Conservation (phyloP, 768 basidiomycete genomes). For the Leccinum incarnatum region DNA sequence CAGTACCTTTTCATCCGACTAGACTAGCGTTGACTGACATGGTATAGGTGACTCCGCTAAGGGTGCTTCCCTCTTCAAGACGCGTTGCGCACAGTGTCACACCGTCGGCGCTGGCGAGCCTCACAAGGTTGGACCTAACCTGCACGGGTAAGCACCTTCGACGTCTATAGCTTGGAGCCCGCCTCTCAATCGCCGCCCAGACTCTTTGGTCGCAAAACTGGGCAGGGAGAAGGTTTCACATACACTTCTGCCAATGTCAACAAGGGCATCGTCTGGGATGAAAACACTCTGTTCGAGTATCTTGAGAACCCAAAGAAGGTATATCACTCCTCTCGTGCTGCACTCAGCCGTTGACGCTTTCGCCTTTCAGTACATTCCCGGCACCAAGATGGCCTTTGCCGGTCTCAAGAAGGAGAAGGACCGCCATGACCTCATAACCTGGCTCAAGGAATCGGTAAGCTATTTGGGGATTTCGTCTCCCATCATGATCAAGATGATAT, state of each 20-base stretch:
- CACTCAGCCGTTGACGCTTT: not conserved
- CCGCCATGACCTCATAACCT: conserved; percentile 89
- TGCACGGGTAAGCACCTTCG: conserved; percentile 69
- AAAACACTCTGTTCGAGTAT: conserved; percentile 91
- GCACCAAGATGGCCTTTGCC: conserved; percentile 98
- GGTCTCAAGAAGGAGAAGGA: conserved; percentile 99
- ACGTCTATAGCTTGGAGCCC: not conserved
- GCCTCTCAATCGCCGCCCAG: conserved; percentile 35
- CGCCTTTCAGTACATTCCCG: conserved; percentile 77
- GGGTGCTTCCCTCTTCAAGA: conserved; percentile 96
- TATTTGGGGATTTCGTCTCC: not conserved
- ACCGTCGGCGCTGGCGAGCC: conserved; percentile 74
- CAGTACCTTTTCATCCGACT: not conserved
- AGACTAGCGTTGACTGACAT: conserved; percentile 2
- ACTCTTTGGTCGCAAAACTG: conserved; percentile 82
- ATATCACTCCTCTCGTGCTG: conserved; percentile 9
- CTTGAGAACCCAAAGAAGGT: conserved; percentile 98
- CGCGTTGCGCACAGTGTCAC: conserved; percentile 93
- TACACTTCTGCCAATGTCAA: conserved; percentile 95
- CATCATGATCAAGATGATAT: not conserved
- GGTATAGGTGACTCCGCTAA: conserved; percentile 75
- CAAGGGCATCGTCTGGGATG: conserved; percentile 87
- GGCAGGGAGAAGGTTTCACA: conserved; percentile 80
- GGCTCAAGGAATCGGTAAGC: conserved; percentile 72
- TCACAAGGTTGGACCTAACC: conserved; percentile 93